Percentiles rank a stretch among this genome's conserved stretches.
Conservation (phyloP, 106 monocot species). For the Platanthera guangdongensis region DNA sequence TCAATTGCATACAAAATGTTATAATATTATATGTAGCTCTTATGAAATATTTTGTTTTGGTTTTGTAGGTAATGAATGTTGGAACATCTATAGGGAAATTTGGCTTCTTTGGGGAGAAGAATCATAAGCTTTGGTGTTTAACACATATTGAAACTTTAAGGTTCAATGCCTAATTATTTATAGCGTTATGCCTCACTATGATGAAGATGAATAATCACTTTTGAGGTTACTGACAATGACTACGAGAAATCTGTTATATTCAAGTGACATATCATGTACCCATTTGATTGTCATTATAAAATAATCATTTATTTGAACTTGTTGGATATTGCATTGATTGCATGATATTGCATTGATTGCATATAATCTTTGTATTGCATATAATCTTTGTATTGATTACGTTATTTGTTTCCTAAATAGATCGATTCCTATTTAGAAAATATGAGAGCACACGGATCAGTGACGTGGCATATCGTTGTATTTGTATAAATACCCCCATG, state of each 20-base stretch:
- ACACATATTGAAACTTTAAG: conserved; percentile 95
- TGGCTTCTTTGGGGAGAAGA: conserved; percentile 76
- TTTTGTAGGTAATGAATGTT: conserved; percentile 77
- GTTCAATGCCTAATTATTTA: conserved; percentile 14
- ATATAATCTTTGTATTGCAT: too few relatives aligned
- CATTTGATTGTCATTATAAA: background rate
- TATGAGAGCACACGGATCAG: too few relatives aligned
- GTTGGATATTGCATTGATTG: too few relatives aligned
- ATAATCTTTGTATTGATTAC: too few relatives aligned
- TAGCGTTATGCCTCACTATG: background rate
- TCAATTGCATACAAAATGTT: background rate
- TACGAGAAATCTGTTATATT: background rate
- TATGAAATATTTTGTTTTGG: background rate
- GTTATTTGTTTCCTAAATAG: too few relatives aligned
- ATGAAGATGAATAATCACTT: background rate
- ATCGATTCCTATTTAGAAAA: too few relatives aligned
- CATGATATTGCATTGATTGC: too few relatives aligned
- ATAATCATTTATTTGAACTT: background rate
- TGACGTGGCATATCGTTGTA: too few relatives aligned
- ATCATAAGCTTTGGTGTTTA: conserved; percentile 94
- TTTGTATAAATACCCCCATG: too few relatives aligned
- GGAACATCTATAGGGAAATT: conserved; percentile 84
- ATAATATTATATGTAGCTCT: background rate
- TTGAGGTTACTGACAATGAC: background rate
- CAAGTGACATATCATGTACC: background rate